Conservation (phyloP, 2,329 filamentous ascomycete genomes). For the Tolypocladium ovalisporum region DNA sequence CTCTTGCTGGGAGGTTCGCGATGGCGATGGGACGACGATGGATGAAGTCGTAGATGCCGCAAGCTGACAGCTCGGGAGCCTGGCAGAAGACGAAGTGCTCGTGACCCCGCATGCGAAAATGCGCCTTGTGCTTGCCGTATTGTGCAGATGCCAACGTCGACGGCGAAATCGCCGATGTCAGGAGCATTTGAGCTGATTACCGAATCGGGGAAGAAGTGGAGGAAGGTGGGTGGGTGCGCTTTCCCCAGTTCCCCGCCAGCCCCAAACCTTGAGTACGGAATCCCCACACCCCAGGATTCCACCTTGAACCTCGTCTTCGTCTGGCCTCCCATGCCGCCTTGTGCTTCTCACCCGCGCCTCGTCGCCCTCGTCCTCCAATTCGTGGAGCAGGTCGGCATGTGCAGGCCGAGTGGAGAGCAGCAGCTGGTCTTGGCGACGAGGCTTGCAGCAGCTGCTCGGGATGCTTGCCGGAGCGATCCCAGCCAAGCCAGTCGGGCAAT, state of each 20-base stretch:
- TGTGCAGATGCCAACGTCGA: not conserved
- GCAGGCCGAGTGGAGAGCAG: not conserved
- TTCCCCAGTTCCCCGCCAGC: not conserved
- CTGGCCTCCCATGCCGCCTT: no score
- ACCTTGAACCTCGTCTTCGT: not conserved
- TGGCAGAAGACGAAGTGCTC: not conserved
- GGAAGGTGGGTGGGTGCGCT: not conserved
- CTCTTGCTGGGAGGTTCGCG: not conserved
- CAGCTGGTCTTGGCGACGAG: not conserved
- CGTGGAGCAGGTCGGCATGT: not conserved
- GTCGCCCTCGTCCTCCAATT: not conserved
- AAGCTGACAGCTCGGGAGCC: not conserved
- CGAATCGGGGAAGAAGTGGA: not conserved
- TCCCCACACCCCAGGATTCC: not conserved
- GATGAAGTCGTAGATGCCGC: not conserved
- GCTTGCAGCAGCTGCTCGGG: no score
- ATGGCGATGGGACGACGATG: not conserved
- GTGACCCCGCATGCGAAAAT: not conserved
- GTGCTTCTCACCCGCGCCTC: no score
- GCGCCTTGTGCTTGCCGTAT: not conserved
- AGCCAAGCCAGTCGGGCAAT: no score
- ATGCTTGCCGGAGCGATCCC: no score
- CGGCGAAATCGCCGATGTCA: not conserved
- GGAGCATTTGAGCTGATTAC: not conserved
- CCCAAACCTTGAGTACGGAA: not conserved